Conservation (phyloP, 495 filamentous ascomycete genomes). For the Glarea lozoyensis region DNA sequence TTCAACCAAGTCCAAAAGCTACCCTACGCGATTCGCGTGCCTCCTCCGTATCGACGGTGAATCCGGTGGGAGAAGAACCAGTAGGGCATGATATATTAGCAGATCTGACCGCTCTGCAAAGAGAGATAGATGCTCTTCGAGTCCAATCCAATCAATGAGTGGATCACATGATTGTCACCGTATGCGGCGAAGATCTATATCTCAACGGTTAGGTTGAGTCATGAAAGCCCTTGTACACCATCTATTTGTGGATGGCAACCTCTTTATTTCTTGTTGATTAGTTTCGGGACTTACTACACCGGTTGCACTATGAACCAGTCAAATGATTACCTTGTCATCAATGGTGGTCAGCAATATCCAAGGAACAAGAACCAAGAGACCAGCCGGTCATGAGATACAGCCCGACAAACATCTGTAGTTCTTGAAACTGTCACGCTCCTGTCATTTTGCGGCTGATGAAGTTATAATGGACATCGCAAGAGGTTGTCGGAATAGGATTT, state of each 20-base stretch:
- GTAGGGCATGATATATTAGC: conserved; percentile 17
- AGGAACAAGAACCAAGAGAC: no score
- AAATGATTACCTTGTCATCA: not conserved
- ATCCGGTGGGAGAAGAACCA: conserved; percentile 2
- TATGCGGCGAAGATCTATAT: not conserved
- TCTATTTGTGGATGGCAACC: no score
- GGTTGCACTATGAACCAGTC: conserved; percentile 1
- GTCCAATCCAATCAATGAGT: conserved; percentile 11
- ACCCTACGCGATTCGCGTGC: conserved; percentile 8
- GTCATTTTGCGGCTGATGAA: not conserved
- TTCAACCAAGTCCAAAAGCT: conserved; percentile 11
- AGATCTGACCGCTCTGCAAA: conserved; percentile 19
- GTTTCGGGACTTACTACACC: conserved; percentile 3
- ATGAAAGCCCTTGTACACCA: no score
- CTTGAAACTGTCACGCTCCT: not conserved
- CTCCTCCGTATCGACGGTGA: conserved; percentile 8
- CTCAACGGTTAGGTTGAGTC: not conserved
- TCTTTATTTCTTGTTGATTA: no score
- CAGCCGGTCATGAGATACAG: not conserved
- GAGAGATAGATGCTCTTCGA: conserved; percentile 20
- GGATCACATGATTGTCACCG: conserved; percentile 14
- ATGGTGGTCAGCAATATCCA: conserved; percentile 4
- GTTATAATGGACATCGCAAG: not conserved
- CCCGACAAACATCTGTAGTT: not conserved
- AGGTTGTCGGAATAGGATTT: not conserved